phyloP scores from a whole-genome alignment of 108 stramenopile genomes.

The Schizochytrium sp. region DNA sequence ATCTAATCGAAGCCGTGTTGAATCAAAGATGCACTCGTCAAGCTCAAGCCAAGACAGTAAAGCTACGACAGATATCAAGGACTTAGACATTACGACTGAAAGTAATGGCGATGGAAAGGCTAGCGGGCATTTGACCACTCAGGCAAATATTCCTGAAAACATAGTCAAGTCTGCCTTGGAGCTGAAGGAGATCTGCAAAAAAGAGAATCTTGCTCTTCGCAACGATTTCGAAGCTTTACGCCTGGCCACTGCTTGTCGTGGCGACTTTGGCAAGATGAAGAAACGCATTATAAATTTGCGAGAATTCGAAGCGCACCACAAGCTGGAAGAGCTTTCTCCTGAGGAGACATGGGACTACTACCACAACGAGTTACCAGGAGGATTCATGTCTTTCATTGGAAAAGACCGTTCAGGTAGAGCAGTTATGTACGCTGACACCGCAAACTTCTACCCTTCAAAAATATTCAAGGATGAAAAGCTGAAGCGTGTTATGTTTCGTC shows the following conservation, averaged over 20 bases:
- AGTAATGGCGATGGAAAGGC: no score
- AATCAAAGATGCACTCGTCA: no score
- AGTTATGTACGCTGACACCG: neutral
- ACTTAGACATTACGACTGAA: no score
- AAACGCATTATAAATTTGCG: neutral
- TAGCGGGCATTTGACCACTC: no score
- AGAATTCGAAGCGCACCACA: constrained; percentile 9
- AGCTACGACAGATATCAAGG: no score
- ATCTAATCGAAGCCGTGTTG: no score
- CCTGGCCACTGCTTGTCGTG: constrained; percentile 31
- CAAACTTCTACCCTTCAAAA: neutral
- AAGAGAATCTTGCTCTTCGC: neutral
- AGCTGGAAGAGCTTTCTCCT: neutral
- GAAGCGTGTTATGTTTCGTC: neutral
- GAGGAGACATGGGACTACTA: neutral
- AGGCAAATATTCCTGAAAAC: no score
- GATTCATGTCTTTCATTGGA: neutral
- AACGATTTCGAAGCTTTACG: constrained; percentile 35
- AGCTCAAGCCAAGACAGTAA: no score
- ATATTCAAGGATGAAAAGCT: constrained; percentile 33
- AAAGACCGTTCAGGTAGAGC: neutral
- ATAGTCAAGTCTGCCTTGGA: no score
- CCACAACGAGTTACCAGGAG: neutral
- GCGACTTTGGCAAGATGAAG: neutral
- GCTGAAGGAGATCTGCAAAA: neutral